Conservation (phyloP, 2,329 filamentous ascomycete species). For the Ophiostoma quercus region DNA sequence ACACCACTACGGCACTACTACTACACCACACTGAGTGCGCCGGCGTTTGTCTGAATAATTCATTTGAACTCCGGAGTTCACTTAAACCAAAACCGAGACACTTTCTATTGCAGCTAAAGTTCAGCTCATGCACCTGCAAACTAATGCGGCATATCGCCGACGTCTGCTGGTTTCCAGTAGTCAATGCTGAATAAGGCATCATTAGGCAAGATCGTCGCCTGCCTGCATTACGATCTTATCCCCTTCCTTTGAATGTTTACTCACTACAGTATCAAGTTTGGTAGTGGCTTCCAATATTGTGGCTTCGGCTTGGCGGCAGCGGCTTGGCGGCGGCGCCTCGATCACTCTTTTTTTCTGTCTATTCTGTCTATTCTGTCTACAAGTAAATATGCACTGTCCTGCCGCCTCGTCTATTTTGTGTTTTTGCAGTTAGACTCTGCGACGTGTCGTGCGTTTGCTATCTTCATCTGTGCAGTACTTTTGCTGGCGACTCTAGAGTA, state of each 20-base stretch:
- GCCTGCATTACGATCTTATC: not conserved
- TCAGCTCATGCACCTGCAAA: not conserved
- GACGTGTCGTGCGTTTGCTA: constrained; percentile 1
- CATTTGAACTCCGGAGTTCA: too few relatives aligned
- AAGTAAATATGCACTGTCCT: too few relatives aligned
- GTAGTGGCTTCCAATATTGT: not conserved
- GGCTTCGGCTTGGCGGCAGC: not conserved
- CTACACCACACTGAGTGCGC: too few relatives aligned
- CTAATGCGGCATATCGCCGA: constrained; percentile 10
- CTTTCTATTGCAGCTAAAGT: not conserved
- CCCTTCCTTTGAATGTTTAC: not conserved
- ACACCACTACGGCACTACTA: not conserved
- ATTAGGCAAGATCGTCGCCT: constrained; percentile 8
- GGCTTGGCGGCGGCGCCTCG: not conserved
- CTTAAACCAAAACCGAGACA: too few relatives aligned
- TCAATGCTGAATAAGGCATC: not conserved
- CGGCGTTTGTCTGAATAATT: not conserved
- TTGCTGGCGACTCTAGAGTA: too few relatives aligned
- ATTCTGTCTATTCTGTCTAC: too few relatives aligned
- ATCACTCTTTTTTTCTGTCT: too few relatives aligned
- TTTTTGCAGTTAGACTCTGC: constrained; percentile 6
- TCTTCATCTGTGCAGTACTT: too few relatives aligned
- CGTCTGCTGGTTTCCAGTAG: not conserved
- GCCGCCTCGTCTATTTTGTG: constrained; percentile 14
- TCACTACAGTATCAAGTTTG: too few relatives aligned